Evolutionary conservation across 2,329 filamentous ascomycete species (phyloP), one percentile per base, ranked within the genome.

Genomic region (Colletotrichum godetiae): DNA sequence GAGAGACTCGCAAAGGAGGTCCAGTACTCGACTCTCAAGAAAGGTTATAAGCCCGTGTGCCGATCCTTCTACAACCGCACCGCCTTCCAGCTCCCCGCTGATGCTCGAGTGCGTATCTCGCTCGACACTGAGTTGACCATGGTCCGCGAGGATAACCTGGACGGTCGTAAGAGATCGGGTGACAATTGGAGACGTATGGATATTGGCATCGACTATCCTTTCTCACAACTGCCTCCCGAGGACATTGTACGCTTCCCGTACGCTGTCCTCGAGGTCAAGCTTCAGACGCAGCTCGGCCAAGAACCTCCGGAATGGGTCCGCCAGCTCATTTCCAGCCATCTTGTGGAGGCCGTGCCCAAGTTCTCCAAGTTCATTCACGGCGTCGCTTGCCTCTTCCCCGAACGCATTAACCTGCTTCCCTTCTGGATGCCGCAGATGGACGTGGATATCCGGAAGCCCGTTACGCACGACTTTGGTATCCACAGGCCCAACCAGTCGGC

Each of bases 401-500:
- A 92, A 57, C 91, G 93, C 68, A 99, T 99, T 82, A 88, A 98
- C 60, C 88, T 99, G 13, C 87, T 99, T 6, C 97, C 97, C 0
- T 99, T 94, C 87, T 99, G 97, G 97, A 94, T 96, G 87, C 97
- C 97, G 1, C 97, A 99, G 84, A 99, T 99, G 97, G 92, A 97
- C 77, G 92, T 97, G 29, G 97, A 99, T 80, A 99, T 99, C 78
- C 94, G 95, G 77, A 99, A 99, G 84, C 95, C 97, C 1, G 90
- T 92, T 35, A 95, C 91, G 4, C 95, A 97, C 78, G 91, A 93
- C 77, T 98, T 98, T 80, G 97, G 97, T 68, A 98, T 99, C 78
- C 93, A 94, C 78, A 89, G 96, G 42, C 92, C 93, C 0, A 91
- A 91, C 7, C 90, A 94, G 24, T 94, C 93, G 67, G 91, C 92